These are phyloP conservation scores for Pseudopyricularia cyperi DNA, from an alignment of 2,329 filamentous ascomycete genomes.

Conservation along the genomic window DNA sequence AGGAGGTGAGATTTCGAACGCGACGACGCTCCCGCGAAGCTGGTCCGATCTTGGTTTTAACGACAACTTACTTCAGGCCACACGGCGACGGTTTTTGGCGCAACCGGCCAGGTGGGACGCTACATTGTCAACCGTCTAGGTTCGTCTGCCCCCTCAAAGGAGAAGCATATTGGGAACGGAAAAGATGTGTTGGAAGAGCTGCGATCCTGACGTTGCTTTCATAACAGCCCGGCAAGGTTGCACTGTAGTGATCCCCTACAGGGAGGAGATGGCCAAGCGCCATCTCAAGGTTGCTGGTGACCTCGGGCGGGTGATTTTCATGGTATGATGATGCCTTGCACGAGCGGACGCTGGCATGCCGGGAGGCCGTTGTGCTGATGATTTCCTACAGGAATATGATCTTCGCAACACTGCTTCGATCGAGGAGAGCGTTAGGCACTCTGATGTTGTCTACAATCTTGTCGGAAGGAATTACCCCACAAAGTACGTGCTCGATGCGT, in stretches of 20 bases:
- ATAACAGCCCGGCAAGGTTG: conserved; percentile 75
- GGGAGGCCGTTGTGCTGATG: background rate
- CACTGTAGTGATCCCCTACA: conserved; percentile 83
- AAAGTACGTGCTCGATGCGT: conserved; percentile 47
- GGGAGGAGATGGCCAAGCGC: conserved; percentile 96
- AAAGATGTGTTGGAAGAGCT: background rate
- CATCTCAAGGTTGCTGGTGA: conserved; percentile 96
- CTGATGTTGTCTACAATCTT: conserved; percentile 94
- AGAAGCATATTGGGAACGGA: background rate
- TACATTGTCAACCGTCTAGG: conserved; percentile 96
- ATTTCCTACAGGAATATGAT: conserved; percentile 63
- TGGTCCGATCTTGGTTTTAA: conserved; percentile 11
- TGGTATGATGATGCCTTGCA: conserved; percentile 37
- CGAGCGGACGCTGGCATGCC: background rate
- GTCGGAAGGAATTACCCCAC: conserved; percentile 91
- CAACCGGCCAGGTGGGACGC: conserved; percentile 86
- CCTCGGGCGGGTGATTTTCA: conserved; percentile 75
- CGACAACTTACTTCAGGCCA: conserved; percentile 47
- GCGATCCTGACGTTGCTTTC: conserved; percentile 4
- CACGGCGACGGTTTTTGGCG: conserved; percentile 95
- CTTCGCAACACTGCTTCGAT: conserved; percentile 89
- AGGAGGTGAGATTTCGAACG: conserved; percentile 49
- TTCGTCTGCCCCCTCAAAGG: conserved; percentile 15
- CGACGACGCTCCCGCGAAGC: conserved; percentile 2
- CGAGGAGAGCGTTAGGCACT: conserved; percentile 92